These are phyloP conservation scores for Vickermania ingenoplastis DNA, from an alignment of 208 protist genomes.

Conservation along the genomic window DNA sequence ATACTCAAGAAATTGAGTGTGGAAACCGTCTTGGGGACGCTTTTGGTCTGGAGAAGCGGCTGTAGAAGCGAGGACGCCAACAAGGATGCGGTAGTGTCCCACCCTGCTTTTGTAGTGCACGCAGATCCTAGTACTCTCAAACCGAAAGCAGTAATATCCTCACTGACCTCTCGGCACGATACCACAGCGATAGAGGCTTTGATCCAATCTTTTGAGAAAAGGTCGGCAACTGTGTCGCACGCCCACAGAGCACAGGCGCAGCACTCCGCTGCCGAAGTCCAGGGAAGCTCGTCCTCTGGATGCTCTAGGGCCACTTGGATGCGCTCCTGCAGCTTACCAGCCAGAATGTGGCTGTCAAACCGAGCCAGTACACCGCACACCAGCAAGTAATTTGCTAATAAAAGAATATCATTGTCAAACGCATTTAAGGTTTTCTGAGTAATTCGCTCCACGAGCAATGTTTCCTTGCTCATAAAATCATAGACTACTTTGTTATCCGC, in stretches of 20 bases:
- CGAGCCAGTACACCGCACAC: constrained; percentile 49
- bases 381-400: constrained; percentile 68
- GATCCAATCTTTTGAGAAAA: constrained; percentile 36
- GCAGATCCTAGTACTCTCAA: constrained; percentile 41
- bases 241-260: constrained; percentile 35
- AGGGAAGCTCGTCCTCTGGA: constrained; percentile 22
- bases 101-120: constrained; percentile 36
- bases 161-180: constrained; percentile 5
- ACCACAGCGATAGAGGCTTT: constrained; percentile 9
- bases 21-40: constrained; percentile 11
- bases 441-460: constrained; percentile 38
- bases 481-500: constrained; percentile 27
- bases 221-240: constrained; percentile 39
- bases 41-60: constrained; percentile 15
- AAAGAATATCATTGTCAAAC: constrained; percentile 46
- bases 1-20: constrained; percentile 22
- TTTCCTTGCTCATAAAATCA: constrained; percentile 26
- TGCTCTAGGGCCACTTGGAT: constrained; percentile 20
- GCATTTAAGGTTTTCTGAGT: constrained; percentile 21
- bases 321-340: constrained; percentile 15
- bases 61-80: constrained; percentile 24
- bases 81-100: constrained; percentile 12
- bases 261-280: constrained; percentile 47
- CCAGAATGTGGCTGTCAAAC: constrained; percentile 11
- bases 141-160: constrained; percentile 23